Evolutionary conservation across 495 filamentous ascomycete species (phyloP).

Genomic region (Geoglossum glabrum): DNA sequence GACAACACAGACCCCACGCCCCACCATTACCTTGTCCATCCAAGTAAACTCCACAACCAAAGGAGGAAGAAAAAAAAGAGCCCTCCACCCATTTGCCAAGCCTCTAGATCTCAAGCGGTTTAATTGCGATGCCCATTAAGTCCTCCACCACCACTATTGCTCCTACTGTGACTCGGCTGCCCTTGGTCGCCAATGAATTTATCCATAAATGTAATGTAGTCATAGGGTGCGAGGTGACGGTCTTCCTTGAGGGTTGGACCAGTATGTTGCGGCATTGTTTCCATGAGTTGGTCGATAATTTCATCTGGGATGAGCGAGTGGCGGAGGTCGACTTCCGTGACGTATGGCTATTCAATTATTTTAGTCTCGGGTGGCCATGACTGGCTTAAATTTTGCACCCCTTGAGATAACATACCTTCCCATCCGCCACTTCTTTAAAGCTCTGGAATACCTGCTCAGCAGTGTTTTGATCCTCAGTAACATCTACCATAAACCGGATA

Average conservation of each 20-base stretch:
- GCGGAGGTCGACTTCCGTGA: constrained; percentile 88
- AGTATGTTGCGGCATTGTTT: constrained; percentile 61
- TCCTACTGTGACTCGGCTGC: neutral
- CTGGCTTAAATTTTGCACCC: neutral
- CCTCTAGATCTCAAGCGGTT: neutral
- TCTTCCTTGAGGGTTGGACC: constrained; percentile 67
- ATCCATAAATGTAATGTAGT: constrained; percentile 89
- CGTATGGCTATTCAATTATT: constrained; percentile 45
- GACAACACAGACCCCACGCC: neutral
- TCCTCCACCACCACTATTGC: neutral
- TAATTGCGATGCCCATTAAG: neutral
- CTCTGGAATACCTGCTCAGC: constrained; percentile 95
- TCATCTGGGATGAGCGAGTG: constrained; percentile 91
- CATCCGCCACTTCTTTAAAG: constrained; percentile 92
- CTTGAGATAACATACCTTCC: constrained; percentile 39
- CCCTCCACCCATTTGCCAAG: neutral
- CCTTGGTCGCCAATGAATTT: constrained; percentile 11
- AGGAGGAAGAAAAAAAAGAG: neutral
- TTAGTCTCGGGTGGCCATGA: neutral
- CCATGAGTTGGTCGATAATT: constrained; percentile 74
- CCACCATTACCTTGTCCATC: neutral
- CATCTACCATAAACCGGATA: constrained; percentile 96
- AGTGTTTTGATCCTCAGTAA: constrained; percentile 95
- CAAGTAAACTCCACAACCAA: neutral
- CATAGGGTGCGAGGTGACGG: constrained; percentile 56